Evolutionary conservation across 1,284 basidiomycete species (phyloP), one percentile per base, ranked within the genome.

Genomic region (Malassezia nana): DNA sequence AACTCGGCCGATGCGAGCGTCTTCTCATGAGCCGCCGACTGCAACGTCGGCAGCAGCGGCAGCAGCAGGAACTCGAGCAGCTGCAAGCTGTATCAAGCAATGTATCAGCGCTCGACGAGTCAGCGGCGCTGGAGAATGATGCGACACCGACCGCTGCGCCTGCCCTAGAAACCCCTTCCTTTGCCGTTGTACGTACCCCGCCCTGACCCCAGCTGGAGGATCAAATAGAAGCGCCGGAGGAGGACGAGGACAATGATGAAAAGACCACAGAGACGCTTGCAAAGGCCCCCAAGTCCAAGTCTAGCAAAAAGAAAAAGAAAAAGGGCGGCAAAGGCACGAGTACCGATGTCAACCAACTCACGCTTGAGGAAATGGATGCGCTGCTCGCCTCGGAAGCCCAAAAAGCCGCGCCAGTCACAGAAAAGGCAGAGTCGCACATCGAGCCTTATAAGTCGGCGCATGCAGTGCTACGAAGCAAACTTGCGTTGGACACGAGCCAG

Each of bases 321-420:
- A 40, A 18, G 3, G 26, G 54, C 25, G 22, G 44, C 18, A 55
- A 59, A 32, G 6, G 32, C 24, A 55, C 30, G 10, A 5, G 3
- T 13, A 60, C 46, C 40, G 54, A 63, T 38, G 63, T 72, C 30
- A 64, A 67, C 12, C 67, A 66, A 28, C 67, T 74, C 66, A 63
- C 64, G 4, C 60, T 70, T 20, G 69, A 74, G 26, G 69, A 74
- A 30, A 60, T 74, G 24, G 57, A 62, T 16, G 62, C 62, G 1
- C 33, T 74, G 1, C 60, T 73, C 3, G 64, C 66, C 5, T 7
- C 28, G 13, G 45, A 15, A 16, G 32, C 40, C 10, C 42, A 6
- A 44, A 56, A 30, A 22, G 26, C 48, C 32, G 32, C 50, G 10
- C 35, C 38, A 6, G 38, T 46, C 4, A 33, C 48, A 4, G 10